Base-by-base conservation (phyloP, 768 basidiomycete genomes). In the Mycena maculata region DNA sequence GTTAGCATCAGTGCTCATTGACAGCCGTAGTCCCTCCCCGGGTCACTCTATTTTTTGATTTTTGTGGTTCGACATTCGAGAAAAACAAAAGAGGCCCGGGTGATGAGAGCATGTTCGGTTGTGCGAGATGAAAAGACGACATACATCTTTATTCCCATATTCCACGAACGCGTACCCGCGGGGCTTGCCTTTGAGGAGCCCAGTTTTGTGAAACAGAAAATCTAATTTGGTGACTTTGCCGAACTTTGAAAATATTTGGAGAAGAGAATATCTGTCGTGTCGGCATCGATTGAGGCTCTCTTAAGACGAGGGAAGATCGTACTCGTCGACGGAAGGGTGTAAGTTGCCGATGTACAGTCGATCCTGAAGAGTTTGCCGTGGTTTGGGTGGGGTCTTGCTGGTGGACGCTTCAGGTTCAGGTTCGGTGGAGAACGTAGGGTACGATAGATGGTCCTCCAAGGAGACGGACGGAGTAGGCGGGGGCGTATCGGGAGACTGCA, bases 81-180 rank as follows among this genome's bases (percentile, higher is more conserved):
- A 59, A 63, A 53, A 78, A 77, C 74, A 63, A 77, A 82, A 81
- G 83, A 83, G 81, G 85, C 83, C 81, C 87, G 79, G 88, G 86
- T 80, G 73, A 73, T 63, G 49, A 73, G 65, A 74, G 60, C 52
- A 59, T 54, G 62, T 50, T 54, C 52, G 58, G 59, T 63, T 28
- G 50, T 60, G 72, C 63, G 67, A 71, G 50, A 39, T 53, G 11
- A 33, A 68, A 27, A 49, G 27, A 23, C 56, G 16, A 90, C 93
- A 84, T 80, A 99, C 97, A 80, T 90, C 88, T 80, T 90, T 85
- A 47, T 86, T 86, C 31, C 84, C 84, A 73, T 90, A 98, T 80
- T 98, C 94, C 36, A 99, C 80, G 72, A 99, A 99, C 0, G 96
- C 96, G 78, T 97, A 99, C 7, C 98, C 97, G 15, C 96, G 85